Conservation (phyloP, 192 early-diverging fungal species). For the Gaertneriomyces sp. region DNA sequence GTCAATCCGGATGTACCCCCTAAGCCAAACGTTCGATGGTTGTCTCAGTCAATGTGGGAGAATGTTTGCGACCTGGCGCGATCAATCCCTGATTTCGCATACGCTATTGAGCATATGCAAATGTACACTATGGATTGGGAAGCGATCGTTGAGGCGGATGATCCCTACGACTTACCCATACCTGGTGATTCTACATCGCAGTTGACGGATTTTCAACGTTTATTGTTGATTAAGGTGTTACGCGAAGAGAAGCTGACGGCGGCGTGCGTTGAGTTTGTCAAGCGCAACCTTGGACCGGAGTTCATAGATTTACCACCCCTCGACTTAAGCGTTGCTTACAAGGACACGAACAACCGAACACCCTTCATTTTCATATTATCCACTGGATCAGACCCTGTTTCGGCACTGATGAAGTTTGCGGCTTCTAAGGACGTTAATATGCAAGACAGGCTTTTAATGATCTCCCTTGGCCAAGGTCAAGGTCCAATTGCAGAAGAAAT, state of each 20-base stretch:
- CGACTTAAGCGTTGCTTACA: conserved; percentile 53
- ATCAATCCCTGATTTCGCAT: conserved; percentile 38
- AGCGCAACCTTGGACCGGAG: conserved; percentile 50
- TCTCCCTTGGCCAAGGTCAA: conserved; percentile 61
- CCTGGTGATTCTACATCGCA: conserved; percentile 36
- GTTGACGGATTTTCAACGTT: conserved; percentile 47
- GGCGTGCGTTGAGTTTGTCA: conserved; percentile 51
- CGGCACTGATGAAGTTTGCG: conserved; percentile 53
- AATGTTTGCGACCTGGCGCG: conserved; percentile 48
- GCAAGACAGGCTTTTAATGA: conserved; percentile 59
- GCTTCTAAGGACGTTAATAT: conserved; percentile 52
- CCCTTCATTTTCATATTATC: conserved; percentile 66
- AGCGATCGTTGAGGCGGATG: conserved; percentile 42
- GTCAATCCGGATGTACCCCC: conserved; percentile 37
- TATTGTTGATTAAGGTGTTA: conserved; percentile 55
- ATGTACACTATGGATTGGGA: conserved; percentile 51
- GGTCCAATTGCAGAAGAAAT: conserved; percentile 63
- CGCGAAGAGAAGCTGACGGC: conserved; percentile 57
- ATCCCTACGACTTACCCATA: conserved; percentile 32
- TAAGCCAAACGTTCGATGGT: conserved; percentile 41
- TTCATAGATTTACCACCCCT: conserved; percentile 58
- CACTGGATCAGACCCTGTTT: conserved; percentile 59
- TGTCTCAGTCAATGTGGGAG: conserved; percentile 51
- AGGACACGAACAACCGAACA: conserved; percentile 45
- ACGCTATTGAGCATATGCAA: conserved; percentile 44